These are phyloP conservation scores for Populus alba DNA, from an alignment of 345 rosid species.

Conservation along the genomic window DNA sequence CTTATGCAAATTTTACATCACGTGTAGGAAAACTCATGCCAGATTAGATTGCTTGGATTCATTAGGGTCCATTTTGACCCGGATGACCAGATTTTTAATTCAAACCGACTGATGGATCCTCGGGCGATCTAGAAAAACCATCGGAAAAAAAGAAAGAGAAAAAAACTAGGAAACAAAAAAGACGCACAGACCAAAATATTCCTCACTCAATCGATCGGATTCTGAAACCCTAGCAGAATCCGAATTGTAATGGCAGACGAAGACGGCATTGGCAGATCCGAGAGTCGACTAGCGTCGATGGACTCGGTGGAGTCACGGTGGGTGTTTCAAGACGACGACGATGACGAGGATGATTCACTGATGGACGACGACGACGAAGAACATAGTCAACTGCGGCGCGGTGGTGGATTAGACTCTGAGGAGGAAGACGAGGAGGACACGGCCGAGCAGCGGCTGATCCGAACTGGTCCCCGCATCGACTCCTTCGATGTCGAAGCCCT, in stretches of 20 bases:
- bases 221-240: not conserved
- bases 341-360: constrained; percentile 42
- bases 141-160: not conserved
- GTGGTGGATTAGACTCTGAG: constrained; percentile 60
- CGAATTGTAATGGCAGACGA: constrained; percentile 55
- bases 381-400: constrained; percentile 3
- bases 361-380: constrained; percentile 44
- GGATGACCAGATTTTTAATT: no score
- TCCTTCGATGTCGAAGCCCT: constrained; percentile 97
- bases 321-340: constrained; percentile 90
- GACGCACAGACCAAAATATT: not conserved
- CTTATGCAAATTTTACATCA: no score
- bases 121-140: not conserved
- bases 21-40: no score
- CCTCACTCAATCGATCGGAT: not conserved
- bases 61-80: no score
- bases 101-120: not conserved
- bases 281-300: constrained; percentile 54
- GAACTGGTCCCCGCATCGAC: constrained; percentile 82
- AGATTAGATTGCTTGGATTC: no score
- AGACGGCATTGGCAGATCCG: constrained; percentile 46
- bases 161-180: not conserved
- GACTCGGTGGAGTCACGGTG: constrained; percentile 89
- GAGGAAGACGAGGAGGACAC: constrained; percentile 69
- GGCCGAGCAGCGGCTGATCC: constrained; percentile 72